These are phyloP conservation scores for Pythium angustatum DNA, from an alignment of 352 stramenopile species.

Conservation along the genomic window DNA sequence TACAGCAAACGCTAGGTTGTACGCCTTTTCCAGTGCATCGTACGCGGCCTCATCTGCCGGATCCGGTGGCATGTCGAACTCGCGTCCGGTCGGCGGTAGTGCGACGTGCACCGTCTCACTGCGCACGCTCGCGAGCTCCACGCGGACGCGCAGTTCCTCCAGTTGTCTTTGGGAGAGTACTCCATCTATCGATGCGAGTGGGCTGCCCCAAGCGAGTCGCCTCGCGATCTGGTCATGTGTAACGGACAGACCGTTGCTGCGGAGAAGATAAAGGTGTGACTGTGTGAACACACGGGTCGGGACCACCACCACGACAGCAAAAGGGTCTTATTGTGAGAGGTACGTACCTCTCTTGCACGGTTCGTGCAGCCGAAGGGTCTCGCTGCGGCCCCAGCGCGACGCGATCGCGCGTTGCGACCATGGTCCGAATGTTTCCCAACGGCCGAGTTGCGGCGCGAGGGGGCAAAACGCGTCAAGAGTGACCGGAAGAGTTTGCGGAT, in stretches of 20 bases:
- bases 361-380: too few species aligned
- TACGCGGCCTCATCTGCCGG: conserved; percentile 37
- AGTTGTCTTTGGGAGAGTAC: conserved; percentile 23
- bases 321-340: too few species aligned
- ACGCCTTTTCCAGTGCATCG: conserved; percentile 62
- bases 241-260: conserved; percentile 4
- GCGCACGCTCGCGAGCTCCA: conserved; percentile 43
- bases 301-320: too few species aligned
- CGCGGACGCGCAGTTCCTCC: conserved; percentile 40
- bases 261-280: not conserved
- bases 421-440: conserved; percentile 18
- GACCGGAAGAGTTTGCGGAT: too few species aligned
- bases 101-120: not conserved
- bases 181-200: not conserved
- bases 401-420: conserved; percentile 3
- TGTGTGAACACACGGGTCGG: too few species aligned
- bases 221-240: conserved; percentile 16
- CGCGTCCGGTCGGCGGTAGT: conserved; percentile 40
- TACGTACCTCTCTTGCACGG: conserved; percentile 10
- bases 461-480: conserved; percentile 19
- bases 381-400: too few species aligned
- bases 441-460: conserved; percentile 2
- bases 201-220: not conserved
- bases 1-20: conserved; percentile 50
- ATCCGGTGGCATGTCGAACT: conserved; percentile 55